Base-by-base conservation (phyloP, 139 green algal genomes). In the Micromonas pusilla region DNA sequence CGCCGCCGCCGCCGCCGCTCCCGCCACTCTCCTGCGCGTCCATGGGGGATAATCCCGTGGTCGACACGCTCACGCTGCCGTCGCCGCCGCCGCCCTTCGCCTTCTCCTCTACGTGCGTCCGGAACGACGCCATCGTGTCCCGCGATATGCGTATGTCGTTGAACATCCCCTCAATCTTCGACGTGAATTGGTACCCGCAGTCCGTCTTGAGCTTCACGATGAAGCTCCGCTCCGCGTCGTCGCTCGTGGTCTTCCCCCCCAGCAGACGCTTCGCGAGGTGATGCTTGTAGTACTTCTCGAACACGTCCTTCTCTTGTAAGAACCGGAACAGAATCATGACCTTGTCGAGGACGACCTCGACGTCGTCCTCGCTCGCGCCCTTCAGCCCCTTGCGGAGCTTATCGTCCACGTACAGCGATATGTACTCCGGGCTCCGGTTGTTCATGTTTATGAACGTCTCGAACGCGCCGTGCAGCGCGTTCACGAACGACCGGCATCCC, bases 271-370 rank as follows among this genome's bases (percentile, higher is more conserved):
- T 97, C 77, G 93, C 88, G 60, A 98, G 85, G 85, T 98, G 95
- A 87, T 96, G 89, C 87, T 97, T 97, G 90, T 97, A 98, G 85
- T 98, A 98, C 87, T 93, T 94, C 76, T 99, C 94, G 87, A 99
- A 99, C 33, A 98, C 85, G 79, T 99, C 95, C 87, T 99, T 99
- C 85, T 99, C 95, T 74, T 96, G 89, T 13, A 92, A 82, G 81
- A 90, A 93, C 65, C 89, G 65, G 38, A 86, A 78, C 4, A 82
- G 32, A 6, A 62, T 37, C 26, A 83, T 79, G 52, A 91, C 91
- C 79, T 93, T 93, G 86, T 99, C 94, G 79, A 98, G 85, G 52
- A 91, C 84, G 1, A 74, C 81, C 82, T 99, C 95, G 52, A 94
- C 86, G 23, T 97, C 92, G 28, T 89, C 88, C 68, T 98, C 94